Evolutionary conservation across 169 alveolate species (phyloP), one percentile per base, ranked within the genome.

Genomic region (Plasmodium cynomolgi): DNA sequence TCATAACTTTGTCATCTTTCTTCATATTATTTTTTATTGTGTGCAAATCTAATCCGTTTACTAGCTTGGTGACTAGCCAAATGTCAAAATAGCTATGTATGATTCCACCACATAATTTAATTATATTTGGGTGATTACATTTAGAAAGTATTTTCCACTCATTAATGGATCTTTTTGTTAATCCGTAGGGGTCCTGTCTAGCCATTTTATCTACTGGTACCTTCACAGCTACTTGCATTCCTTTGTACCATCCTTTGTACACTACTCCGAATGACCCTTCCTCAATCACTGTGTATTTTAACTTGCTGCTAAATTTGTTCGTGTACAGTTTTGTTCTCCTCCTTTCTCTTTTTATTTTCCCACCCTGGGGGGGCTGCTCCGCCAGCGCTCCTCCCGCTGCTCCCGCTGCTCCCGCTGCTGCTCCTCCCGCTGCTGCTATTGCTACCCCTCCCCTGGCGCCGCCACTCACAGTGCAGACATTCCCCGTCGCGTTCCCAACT

Each of bases 61-160:
- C 96, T 11, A 97, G 93, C 26, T 96, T 95, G 9, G 99, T 98
- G 47, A 97, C 97, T 13, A 98, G 95, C 99, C 99, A 98, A 17
- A 98, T 97, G 74, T 97, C 98, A 83, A 95, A 96, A 26, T 96
- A 97, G 23, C 98, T 98, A 47, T 97, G 97, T 20, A 98, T 96
- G 6, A 98, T 96, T 11, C 99, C 98, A 39, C 99, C 98, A n/a
- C 95, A 82, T 47, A 97, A 92, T 62, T 93, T 96, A 72, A 97
- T 96, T 6, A 97, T 95, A 58, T 96, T 95, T 6, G 97, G 97
- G 58, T 97, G 98, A n/a, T 94, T 88, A 81, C 97, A 91, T 74
- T 96, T 94, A 9, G 98, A 93, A 13, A 98, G 95, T 6, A 98
- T 96, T 79, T 95, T 95, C 99, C 99, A 98, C 79, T 98, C 99